Evolutionary conservation across 2,329 filamentous ascomycete species (phyloP).

Genomic region (Diaporthe velutina): DNA sequence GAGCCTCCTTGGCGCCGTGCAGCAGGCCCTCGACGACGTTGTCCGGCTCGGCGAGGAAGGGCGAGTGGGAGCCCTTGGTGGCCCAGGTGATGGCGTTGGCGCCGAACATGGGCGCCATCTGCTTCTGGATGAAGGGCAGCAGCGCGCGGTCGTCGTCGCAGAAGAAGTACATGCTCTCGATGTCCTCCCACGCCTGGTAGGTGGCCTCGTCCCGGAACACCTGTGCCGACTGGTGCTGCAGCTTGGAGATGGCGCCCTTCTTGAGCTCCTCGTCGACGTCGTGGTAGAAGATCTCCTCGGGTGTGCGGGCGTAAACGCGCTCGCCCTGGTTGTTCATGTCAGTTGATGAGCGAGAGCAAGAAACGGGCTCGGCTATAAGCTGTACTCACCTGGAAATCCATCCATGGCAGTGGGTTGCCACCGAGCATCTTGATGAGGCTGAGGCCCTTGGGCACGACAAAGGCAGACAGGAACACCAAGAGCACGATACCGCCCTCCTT

Average conservation of each 20-base stretch:
- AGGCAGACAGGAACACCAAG: conserved; percentile 47
- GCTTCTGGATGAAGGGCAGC: conserved; percentile 36
- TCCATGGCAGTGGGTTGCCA: conserved; percentile 44
- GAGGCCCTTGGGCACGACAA: conserved; percentile 43
- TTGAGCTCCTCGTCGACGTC: conserved; percentile 39
- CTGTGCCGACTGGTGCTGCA: conserved; percentile 41
- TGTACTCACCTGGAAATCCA: conserved; percentile 40
- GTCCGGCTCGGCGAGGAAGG: conserved; percentile 40
- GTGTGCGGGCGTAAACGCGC: conserved; percentile 36
- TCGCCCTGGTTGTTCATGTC: conserved; percentile 33
- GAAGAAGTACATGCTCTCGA: conserved; percentile 42
- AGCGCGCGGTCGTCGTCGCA: conserved; percentile 42
- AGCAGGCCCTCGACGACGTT: conserved; percentile 36
- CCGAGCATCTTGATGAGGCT: conserved; percentile 43
- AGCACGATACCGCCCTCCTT: conserved; percentile 51
- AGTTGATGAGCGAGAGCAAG: neutral
- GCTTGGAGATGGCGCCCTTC: conserved; percentile 36
- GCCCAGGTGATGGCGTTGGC: conserved; percentile 34
- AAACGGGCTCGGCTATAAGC: no score
- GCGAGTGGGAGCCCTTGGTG: conserved; percentile 40
- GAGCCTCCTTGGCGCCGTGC: conserved; percentile 30
- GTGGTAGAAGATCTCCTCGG: conserved; percentile 42
- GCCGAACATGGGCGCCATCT: conserved; percentile 36
- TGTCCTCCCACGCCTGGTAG: conserved; percentile 44
- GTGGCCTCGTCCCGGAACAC: conserved; percentile 41